Conservation (phyloP, 768 basidiomycete genomes). For the Suillus subalutaceus region DNA sequence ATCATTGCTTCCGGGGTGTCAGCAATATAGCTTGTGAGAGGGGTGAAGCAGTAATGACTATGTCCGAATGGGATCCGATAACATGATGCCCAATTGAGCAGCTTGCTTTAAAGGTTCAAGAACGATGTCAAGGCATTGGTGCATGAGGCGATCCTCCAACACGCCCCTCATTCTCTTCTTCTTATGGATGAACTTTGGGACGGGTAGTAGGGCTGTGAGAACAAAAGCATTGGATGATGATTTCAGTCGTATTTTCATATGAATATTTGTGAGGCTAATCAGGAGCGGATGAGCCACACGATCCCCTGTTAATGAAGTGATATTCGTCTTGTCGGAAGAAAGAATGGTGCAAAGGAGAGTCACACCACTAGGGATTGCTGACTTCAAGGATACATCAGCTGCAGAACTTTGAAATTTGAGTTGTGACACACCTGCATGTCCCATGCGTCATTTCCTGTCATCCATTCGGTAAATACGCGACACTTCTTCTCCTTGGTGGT, state of each 20-base stretch:
- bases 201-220: no score
- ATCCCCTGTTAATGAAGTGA: constrained; percentile 34
- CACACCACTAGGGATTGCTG: constrained; percentile 18
- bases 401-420: not conserved
- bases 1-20: no score
- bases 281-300: constrained; percentile 33
- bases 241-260: constrained; percentile 30
- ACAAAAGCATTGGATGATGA: constrained; percentile 13
- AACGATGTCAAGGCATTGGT: no score
- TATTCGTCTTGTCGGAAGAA: constrained; percentile 37
- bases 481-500: constrained; percentile 9
- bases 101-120: no score
- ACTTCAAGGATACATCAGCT: constrained; percentile 9
- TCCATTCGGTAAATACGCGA: constrained; percentile 26
- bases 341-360: constrained; percentile 27
- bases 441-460: constrained; percentile 30
- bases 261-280: constrained; percentile 35
- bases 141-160: no score
- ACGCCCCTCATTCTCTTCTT: no score
- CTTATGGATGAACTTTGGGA: no score
- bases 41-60: no score
- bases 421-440: constrained; percentile 25
- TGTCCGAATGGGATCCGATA: no score
- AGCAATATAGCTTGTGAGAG: no score
- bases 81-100: no score